A percentile compares a stretch with the other conserved stretches of the same genome.
These are phyloP conservation scores for Anacardium occidentale DNA, from an alignment of 345 rosid species.

Conservation along the genomic window DNA sequence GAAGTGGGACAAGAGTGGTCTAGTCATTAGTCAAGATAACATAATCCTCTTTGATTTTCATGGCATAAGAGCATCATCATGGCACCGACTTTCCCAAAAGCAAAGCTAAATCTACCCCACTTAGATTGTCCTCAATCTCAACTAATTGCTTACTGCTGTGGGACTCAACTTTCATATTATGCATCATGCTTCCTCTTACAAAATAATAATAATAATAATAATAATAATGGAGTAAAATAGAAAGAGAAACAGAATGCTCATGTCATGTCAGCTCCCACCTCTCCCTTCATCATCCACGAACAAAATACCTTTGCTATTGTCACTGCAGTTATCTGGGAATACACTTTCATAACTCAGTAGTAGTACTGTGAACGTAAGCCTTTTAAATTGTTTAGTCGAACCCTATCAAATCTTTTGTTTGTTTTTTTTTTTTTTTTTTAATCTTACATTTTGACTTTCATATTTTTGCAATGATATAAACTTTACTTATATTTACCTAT, in stretches of 20 bases:
- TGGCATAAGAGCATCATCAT: conserved; percentile 20
- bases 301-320: neutral
- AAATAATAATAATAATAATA: no score
- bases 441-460: no score
- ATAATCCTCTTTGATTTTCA: conserved; percentile 21
- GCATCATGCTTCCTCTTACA: neutral
- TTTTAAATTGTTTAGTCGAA: no score
- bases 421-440: no score
- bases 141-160: conserved; percentile 9
- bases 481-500: no score
- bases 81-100: conserved; percentile 37
- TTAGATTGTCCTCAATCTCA: conserved; percentile 23
- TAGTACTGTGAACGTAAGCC: no score
- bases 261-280: conserved; percentile 12
- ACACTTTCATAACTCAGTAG: no score
- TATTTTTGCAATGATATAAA: no score
- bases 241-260: neutral
- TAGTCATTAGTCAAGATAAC: conserved; percentile 28
- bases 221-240: no score
- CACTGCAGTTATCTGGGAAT: no score
- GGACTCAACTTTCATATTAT: neutral
- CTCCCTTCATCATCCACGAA: neutral
- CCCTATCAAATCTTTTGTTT: no score
- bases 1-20: conserved; percentile 29
- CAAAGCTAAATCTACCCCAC: conserved; percentile 28